Evolutionary conservation across 2,329 filamentous ascomycete genomes (phyloP), one percentile per base, ranked within the genome.

Genomic region (Myrmaecium sp.): DNA sequence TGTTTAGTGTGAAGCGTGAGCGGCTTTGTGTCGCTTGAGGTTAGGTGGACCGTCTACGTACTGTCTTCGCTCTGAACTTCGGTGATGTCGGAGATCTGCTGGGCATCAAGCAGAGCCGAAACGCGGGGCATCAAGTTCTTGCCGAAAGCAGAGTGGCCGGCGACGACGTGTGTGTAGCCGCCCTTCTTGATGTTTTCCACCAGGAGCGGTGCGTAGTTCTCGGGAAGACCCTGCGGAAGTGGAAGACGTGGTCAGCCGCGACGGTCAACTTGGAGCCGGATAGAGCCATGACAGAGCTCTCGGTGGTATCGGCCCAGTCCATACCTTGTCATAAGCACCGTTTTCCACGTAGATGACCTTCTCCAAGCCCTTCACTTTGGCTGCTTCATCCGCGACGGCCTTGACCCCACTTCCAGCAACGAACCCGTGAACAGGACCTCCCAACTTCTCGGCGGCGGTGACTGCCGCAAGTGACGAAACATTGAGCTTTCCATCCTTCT

Each of bases 181-280:
- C 81, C 84, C 51, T 89, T 89, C 60, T 92, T 92, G 55, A 95
- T 86, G 55, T 95, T 98, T 54, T 95, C 86, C 27, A 83, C 78
- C 21, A 98, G 64, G 24, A 98, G 63, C 30, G 83, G 79, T n/a
- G 86, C 89, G 47, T 70, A 95, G 62, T 81, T 94, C 59, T 98
- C 89, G 27, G 89, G 74, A 2, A 98, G 68, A 26, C 83, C 82
- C 80, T 47, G 29, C n/a, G 23, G 12, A 24, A 13, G 6, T 28
- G 12, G 14, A 16, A 16, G 14, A 13, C 8, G 17, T 26, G 15
- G 26, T 26, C 17, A 33, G 34, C 39, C 40, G 30, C 18, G 14
- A 14, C 4, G 17, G 14, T 9, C 17, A 13, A 15, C 5, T 16
- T 5, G 4, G 5, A 20, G 12, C 7, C n/a, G n/a, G n/a, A n/a